These are phyloP conservation scores for Mycena galopus DNA, from an alignment of 768 basidiomycete genomes.

Conservation along the genomic window DNA sequence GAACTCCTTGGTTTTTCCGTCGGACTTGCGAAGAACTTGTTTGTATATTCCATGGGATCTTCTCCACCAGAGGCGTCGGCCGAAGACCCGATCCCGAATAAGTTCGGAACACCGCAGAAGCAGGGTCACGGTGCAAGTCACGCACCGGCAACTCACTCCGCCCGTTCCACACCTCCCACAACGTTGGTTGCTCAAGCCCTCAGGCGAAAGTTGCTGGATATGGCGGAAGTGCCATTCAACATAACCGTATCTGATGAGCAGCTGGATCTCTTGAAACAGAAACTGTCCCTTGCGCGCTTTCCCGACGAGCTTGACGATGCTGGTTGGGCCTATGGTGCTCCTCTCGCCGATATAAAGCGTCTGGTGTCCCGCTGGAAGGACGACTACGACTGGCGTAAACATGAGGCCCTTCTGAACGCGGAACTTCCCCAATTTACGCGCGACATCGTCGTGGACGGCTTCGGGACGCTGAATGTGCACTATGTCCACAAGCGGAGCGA, in stretches of 20 bases:
- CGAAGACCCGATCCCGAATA: too few species aligned
- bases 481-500: constrained; percentile 58
- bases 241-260: neutral
- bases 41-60: too few species aligned
- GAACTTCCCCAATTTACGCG: constrained; percentile 58
- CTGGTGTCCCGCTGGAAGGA: constrained; percentile 62
- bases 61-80: too few species aligned
- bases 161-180: too few species aligned
- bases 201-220: too few species aligned
- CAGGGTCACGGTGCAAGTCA: too few species aligned
- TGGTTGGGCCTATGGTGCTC: constrained; percentile 65
- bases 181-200: too few species aligned
- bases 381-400: constrained; percentile 53
- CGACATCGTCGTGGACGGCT: constrained; percentile 54
- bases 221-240: neutral
- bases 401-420: constrained; percentile 54
- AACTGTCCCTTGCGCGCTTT: constrained; percentile 7
- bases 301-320: constrained; percentile 60
- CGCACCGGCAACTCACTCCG: too few species aligned
- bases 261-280: constrained; percentile 1
- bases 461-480: constrained; percentile 56
- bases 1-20: too few species aligned
- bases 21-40: too few species aligned
- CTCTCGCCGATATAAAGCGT: constrained; percentile 62
- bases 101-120: too few species aligned